Evolutionary conservation across 441 rosid genomes (phyloP).

Genomic region (Biscutella laevigata): DNA sequence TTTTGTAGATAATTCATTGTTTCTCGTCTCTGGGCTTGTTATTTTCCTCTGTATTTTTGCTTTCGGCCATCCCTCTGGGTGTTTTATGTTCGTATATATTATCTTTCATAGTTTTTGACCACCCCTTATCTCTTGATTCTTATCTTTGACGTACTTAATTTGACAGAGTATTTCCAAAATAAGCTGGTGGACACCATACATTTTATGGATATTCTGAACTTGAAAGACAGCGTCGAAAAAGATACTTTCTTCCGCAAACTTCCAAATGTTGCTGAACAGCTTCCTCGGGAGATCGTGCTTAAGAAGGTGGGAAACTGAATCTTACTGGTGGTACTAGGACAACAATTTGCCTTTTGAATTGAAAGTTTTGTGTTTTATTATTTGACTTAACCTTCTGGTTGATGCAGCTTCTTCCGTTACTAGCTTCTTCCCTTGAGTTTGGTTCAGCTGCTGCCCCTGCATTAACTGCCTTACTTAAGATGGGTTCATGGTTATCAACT

Average conservation of each 20-base stretch:
- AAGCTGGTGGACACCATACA: constrained; percentile 99
- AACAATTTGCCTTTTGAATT: constrained; percentile 5
- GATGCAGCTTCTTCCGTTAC: constrained; percentile 86
- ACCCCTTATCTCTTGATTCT: too few relatives aligned
- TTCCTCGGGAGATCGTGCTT: constrained; percentile 93
- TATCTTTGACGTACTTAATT: constrained; percentile 23
- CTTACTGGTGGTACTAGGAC: constrained; percentile 13
- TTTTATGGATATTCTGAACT: constrained; percentile 92
- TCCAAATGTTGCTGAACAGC: constrained; percentile 95
- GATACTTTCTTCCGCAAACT: constrained; percentile 97
- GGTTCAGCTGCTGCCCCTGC: constrained; percentile 99
- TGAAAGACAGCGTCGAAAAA: constrained; percentile 94
- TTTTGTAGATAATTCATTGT: not conserved
- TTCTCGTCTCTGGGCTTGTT: not conserved
- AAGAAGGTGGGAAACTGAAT: constrained; percentile 59
- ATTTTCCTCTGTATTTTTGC: not conserved
- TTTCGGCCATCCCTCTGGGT: not conserved
- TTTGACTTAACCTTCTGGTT: constrained; percentile 34
- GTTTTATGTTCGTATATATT: not conserved
- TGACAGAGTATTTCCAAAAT: constrained; percentile 95
- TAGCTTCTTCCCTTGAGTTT: constrained; percentile 97
- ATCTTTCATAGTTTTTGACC: not conserved
- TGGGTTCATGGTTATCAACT: constrained; percentile 86
- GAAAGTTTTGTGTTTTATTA: constrained; percentile 14
- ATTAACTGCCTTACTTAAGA: constrained; percentile 78